phyloP scores from a whole-genome alignment of 2,329 filamentous ascomycete genomes.

The Chaetomiaceae sp. region DNA sequence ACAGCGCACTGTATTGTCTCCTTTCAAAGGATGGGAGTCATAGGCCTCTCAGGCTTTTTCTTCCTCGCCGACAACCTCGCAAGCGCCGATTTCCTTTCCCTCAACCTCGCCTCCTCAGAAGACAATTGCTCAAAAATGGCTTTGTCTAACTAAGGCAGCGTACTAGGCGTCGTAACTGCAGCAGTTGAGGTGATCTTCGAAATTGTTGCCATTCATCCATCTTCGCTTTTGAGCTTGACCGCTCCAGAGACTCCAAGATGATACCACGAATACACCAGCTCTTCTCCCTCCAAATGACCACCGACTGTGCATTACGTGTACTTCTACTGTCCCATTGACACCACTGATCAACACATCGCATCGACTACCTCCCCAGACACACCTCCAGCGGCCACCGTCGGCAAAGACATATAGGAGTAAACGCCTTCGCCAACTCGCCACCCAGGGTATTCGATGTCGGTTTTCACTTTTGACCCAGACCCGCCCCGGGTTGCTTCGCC shows the following conservation, averaged over 20 bases:
- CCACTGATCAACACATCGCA: neutral
- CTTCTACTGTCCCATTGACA: slow-evolving; percentile 7
- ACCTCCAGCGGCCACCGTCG: neutral
- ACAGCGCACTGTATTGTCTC: slow-evolving; percentile 3
- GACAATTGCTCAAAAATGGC: slow-evolving; percentile 4
- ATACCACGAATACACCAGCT: slow-evolving; percentile 36
- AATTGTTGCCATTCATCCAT: neutral
- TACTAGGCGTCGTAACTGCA: neutral
- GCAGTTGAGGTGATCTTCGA: neutral
- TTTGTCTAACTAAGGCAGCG: slow-evolving; percentile 8
- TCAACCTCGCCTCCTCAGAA: neutral
- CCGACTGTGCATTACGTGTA: slow-evolving; percentile 27
- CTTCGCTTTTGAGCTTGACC: slow-evolving; percentile 10
- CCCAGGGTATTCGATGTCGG: slow-evolving; percentile 59
- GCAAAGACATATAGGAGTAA: neutral
- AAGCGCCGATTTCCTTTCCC: neutral
- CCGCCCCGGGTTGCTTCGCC: slow-evolving; percentile 85
- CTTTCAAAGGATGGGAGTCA: slow-evolving; percentile 4
- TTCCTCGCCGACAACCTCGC: neutral
- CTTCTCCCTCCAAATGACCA: slow-evolving; percentile 22
- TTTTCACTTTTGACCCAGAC: slow-evolving; percentile 91
- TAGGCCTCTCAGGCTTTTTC: neutral
- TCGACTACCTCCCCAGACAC: neutral
- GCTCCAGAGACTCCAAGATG: slow-evolving; percentile 34
- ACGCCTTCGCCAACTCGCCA: neutral